Conservation (phyloP, 805 yeast species). For the Millerozyma miso region DNA sequence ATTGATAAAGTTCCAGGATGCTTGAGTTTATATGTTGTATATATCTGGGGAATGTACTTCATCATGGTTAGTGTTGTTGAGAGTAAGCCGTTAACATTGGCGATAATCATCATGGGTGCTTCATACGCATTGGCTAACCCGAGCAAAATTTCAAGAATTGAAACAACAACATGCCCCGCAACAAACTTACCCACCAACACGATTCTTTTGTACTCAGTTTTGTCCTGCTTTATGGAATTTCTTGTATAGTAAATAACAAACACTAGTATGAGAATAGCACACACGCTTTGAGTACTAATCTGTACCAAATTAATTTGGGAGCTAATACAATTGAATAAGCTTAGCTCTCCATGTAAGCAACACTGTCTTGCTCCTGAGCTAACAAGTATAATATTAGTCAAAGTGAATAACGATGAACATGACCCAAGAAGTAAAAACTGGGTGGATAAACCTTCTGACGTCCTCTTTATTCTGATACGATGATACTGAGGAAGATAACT, state of each 20-base stretch:
- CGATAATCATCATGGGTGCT: slow-evolving; percentile 32
- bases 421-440: slow-evolving; percentile 67
- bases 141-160: slow-evolving; percentile 30
- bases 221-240: slow-evolving; percentile 44
- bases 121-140: slow-evolving; percentile 21
- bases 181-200: slow-evolving; percentile 39
- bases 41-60: slow-evolving; percentile 78
- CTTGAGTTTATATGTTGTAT: slow-evolving; percentile 62
- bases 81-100: slow-evolving; percentile 59
- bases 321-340: slow-evolving; percentile 56
- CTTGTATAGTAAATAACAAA: slow-evolving; percentile 49
- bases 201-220: slow-evolving; percentile 40
- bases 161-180: slow-evolving; percentile 29
- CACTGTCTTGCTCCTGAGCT: slow-evolving; percentile 61
- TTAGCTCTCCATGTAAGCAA: slow-evolving; percentile 43
- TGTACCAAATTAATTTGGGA: slow-evolving; percentile 66
- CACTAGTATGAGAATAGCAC: slow-evolving; percentile 54
- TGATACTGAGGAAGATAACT: slow-evolving; percentile 77
- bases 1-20: slow-evolving; percentile 79
- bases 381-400: slow-evolving; percentile 61
- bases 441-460: slow-evolving; percentile 79
- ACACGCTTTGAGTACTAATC: slow-evolving; percentile 57
- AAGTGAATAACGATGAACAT: slow-evolving; percentile 61
- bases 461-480: slow-evolving; percentile 50
- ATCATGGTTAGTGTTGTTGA: slow-evolving; percentile 61